Evolutionary conservation across 257 asterid species (phyloP).

Genomic region (Vinca minor): DNA sequence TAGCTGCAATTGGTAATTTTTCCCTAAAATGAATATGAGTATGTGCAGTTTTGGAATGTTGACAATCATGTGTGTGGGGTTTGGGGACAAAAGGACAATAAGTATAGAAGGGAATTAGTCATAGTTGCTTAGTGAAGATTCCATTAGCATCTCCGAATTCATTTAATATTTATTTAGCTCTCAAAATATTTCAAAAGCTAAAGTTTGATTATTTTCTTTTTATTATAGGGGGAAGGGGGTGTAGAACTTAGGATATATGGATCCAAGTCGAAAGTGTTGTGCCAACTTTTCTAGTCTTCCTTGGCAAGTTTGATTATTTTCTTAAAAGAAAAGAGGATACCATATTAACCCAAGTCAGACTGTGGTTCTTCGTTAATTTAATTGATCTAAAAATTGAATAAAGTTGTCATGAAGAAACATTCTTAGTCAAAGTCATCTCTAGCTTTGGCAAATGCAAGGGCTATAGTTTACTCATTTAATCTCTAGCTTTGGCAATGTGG

Average conservation of each 20-base stretch:
- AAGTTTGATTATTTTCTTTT: neutral
- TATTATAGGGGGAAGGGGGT: too few relatives aligned
- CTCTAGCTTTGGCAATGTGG: slow-evolving; percentile 1
- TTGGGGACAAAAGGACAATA: neutral
- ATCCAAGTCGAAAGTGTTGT: too few relatives aligned
- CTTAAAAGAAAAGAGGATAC: neutral
- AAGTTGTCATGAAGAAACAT: neutral
- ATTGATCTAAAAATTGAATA: neutral
- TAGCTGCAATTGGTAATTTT: slow-evolving; percentile 80
- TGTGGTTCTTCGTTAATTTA: neutral
- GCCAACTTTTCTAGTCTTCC: too few relatives aligned
- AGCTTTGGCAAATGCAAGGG: neutral
- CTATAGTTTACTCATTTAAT: neutral
- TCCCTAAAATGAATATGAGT: neutral
- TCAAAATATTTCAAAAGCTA: neutral
- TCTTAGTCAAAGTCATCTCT: neutral
- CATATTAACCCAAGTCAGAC: neutral
- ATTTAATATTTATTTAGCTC: neutral
- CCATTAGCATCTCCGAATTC: neutral
- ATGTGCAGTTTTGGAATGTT: neutral
- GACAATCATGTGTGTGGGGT: neutral
- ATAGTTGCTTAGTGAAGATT: neutral
- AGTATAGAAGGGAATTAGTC: neutral
- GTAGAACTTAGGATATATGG: too few relatives aligned
- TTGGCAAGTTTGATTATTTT: neutral